Percentiles rank a stretch among this genome's conserved stretches.
These are phyloP conservation scores for Takashimella koratensis DNA, from an alignment of 1,284 basidiomycete genomes.

Conservation along the genomic window DNA sequence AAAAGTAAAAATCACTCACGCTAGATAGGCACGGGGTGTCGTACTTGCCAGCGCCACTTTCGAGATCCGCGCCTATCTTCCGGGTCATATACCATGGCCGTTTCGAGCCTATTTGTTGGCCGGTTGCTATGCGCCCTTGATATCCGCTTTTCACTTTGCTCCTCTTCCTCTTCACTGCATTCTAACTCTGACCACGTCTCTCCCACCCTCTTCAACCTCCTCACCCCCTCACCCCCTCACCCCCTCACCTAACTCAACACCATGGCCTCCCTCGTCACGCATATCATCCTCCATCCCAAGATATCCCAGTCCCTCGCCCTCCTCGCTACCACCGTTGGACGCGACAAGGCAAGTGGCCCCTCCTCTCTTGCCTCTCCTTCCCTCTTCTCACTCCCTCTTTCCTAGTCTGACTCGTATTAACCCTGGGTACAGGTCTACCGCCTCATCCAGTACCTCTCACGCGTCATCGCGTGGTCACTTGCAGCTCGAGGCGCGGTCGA, in stretches of 20 bases:
- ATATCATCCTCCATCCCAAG: conserved; percentile 77
- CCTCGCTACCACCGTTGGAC: conserved; percentile 72
- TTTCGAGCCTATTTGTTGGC: too few relatives aligned
- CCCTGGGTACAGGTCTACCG: conserved; percentile 67
- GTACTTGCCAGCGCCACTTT: too few relatives aligned
- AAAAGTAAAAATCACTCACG: too few relatives aligned
- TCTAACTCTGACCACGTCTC: neutral
- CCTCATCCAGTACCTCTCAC: conserved; percentile 84
- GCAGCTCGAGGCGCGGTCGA: conserved; percentile 61
- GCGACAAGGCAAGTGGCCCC: conserved; percentile 69
- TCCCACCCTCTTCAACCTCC: neutral
- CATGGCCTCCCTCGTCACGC: conserved; percentile 56
- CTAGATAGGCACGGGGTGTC: too few relatives aligned
- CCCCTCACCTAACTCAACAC: neutral
- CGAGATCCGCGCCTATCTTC: too few relatives aligned
- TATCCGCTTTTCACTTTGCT: neutral
- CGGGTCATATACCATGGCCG: too few relatives aligned
- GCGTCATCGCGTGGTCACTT: conserved; percentile 83
- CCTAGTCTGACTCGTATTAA: neutral
- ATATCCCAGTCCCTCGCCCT: conserved; percentile 73
- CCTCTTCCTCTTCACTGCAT: neutral
- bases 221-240: neutral
- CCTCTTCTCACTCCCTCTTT: neutral
- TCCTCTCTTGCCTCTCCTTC: neutral
- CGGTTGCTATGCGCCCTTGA: neutral